phyloP scores from a whole-genome alignment of 306 rosid genomes.

The Elaeagnus macrophylla region DNA sequence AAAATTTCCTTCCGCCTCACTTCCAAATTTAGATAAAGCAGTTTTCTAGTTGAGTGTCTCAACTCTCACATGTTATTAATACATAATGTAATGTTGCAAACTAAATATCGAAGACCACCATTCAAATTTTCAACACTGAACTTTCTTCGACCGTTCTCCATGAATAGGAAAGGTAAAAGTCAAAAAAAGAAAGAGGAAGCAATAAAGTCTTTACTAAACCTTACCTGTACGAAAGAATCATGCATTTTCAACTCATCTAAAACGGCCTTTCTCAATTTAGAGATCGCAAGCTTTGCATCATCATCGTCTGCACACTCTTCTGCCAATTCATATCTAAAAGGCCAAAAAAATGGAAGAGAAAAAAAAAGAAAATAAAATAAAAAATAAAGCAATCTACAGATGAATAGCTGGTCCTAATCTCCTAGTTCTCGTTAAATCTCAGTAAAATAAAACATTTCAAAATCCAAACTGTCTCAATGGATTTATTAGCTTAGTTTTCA shows the following conservation, averaged over 20 bases:
- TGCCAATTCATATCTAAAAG: constrained; percentile 50
- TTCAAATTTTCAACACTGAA: too few species aligned
- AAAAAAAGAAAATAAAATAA: background rate
- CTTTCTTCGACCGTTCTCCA: too few species aligned
- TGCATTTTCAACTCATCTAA: constrained; percentile 58
- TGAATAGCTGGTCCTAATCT: background rate
- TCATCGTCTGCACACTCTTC: constrained; percentile 95
- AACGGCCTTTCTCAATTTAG: constrained; percentile 34
- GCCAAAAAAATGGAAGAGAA: background rate
- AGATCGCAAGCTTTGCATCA: constrained; percentile 57
- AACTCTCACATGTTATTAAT: too few species aligned
- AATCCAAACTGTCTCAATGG: constrained; percentile 12
- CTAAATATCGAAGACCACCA: too few species aligned
- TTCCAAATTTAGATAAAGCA: too few species aligned
- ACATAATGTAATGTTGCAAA: too few species aligned
- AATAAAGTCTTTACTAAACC: constrained; percentile 5
- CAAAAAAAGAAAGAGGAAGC: background rate
- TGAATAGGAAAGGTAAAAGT: too few species aligned
- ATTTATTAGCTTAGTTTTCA: constrained; percentile 25
- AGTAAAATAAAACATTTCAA: background rate
- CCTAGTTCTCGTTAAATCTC: constrained; percentile 5
- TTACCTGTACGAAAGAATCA: constrained; percentile 59
- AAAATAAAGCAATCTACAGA: background rate
- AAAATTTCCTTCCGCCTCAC: too few species aligned
- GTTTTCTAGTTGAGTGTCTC: too few species aligned